Base-by-base conservation (phyloP, 2,329 filamentous ascomycete species). In the Orbilia quercus region DNA sequence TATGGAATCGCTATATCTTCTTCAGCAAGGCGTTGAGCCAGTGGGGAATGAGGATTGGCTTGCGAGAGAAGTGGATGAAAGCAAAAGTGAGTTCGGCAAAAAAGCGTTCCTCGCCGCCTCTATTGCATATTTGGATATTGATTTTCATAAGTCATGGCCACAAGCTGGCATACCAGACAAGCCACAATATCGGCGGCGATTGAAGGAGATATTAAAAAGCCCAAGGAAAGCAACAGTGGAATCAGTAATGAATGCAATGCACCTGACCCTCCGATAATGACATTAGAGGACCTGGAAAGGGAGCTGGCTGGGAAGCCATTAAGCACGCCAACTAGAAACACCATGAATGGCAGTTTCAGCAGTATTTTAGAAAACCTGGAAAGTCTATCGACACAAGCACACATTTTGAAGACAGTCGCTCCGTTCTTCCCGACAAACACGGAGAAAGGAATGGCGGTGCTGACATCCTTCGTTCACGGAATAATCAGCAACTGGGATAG, bases 361-460 rank as follows among this genome's bases (percentile, higher is more conserved):
- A 69, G 47, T 16, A 54, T 69, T 23, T 54, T 69, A 18, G 28
- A 50, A 16, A 69, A 60, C 38, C 55, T 69, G 7, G 40, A 31
- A 25, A 62, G 22, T 11, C 23, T 69, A 16, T 22, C 45, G 23
- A 60, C 54, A 5, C 64, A 69, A 25, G 44, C 48, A 11, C 55
- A 60, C n/a, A 55, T 69, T 31, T 6, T 69, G n/a, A 53, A 55
- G 12, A 55, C 31, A 11, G 64, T 60, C 28, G 54, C 55, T 12
- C 64, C 55, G 5, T 69, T 69, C 45, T 69, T 62, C 20, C 64
- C 64, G 1, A 60, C 64, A 1, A 40, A 60, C 20, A 60, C 64
- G 5, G 55, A 62, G n/a, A 47, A 31, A 20, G 55, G 64, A 1
- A 60, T 60, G 16, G 55, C 55, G 20, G 55, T 47, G 3, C 48